Conservation (phyloP, 495 filamentous ascomycete species). For the Aspergillus conjunctus region DNA sequence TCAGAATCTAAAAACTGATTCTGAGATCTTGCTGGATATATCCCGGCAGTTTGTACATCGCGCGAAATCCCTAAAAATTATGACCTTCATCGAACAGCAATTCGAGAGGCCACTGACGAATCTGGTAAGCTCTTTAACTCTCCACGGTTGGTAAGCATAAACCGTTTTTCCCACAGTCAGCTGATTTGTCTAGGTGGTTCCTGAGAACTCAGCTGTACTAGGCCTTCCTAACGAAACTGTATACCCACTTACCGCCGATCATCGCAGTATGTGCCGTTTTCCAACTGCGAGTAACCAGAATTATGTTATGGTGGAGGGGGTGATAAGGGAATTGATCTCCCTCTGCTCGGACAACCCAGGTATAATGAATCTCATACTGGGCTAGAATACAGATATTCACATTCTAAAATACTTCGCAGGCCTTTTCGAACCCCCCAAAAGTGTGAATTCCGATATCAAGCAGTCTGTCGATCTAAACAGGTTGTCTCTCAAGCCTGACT, state of each 20-base stretch:
- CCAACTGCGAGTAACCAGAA: neutral
- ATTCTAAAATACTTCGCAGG: neutral
- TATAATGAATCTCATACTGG: neutral
- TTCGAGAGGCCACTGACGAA: conserved; percentile 1
- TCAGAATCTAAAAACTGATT: neutral
- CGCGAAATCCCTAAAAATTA: neutral
- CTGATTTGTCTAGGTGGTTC: conserved; percentile 4
- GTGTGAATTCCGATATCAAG: neutral
- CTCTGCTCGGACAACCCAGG: neutral
- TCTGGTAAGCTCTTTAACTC: neutral
- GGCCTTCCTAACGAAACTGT: conserved; percentile 4
- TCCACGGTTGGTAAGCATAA: no score
- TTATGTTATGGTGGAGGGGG: neutral
- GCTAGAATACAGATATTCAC: no score
- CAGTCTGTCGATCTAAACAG: neutral
- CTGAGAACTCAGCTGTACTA: neutral
- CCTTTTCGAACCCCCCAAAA: neutral
- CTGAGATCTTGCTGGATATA: conserved; percentile 2
- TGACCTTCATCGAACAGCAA: neutral
- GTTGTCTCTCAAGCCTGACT: neutral
- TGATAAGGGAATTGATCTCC: neutral
- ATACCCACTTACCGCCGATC: neutral
- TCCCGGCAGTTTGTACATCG: conserved; percentile 6
- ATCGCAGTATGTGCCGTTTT: conserved; percentile 1
- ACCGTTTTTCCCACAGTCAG: neutral